Evolutionary conservation across 805 yeast genomes (phyloP), one percentile per base, ranked within the genome.

Genomic region (Sungouiella thailandica): DNA sequence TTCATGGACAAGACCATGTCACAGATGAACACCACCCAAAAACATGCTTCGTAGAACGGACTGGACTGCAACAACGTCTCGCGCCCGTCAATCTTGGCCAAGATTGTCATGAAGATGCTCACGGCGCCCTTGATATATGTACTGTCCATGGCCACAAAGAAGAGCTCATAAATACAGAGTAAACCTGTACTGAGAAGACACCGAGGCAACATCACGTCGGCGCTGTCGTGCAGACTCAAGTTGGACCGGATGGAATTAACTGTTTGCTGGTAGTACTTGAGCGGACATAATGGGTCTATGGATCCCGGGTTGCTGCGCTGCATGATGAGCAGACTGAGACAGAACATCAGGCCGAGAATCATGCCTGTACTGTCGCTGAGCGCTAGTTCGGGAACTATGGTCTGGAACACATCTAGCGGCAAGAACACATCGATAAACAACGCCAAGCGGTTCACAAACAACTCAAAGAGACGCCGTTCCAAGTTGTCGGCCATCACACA

Each of bases 51-150:
- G 31, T 55, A 51, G 31, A 64, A 60, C 5, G 57, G 59, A 1
- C 62, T 55, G 22, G 37, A 39, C 18, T 46, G 50, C 29, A 63
- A 46, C 8, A 53, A 37, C 23, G 58, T 49, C 3, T 44, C 41
- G 16, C 36, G 24, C 7, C 36, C 36, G n/a, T 40, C 36, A 4
- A 39, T 31, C 29, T 44, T 47, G 17, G 46, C 37, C 27, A 60
- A 44, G 4, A 63, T 49, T 6, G 63, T 53, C 17, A 55, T 45
- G 17, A 64, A 46, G 9, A 64, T 53, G 19, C 57, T 49, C 6
- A 58, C 53, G 1, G 68, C 69, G 1, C 65, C 67, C 43, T 57
- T 62, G 24, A 61, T 58, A 37, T 65, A 58, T 3, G 65, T 57
- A 24, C 55, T 55, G 29, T 61, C 66, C 16, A 53, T 51, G 7